Conservation (phyloP, 1,139 yeast genomes). For the Debaryomycetaceae sp. region DNA sequence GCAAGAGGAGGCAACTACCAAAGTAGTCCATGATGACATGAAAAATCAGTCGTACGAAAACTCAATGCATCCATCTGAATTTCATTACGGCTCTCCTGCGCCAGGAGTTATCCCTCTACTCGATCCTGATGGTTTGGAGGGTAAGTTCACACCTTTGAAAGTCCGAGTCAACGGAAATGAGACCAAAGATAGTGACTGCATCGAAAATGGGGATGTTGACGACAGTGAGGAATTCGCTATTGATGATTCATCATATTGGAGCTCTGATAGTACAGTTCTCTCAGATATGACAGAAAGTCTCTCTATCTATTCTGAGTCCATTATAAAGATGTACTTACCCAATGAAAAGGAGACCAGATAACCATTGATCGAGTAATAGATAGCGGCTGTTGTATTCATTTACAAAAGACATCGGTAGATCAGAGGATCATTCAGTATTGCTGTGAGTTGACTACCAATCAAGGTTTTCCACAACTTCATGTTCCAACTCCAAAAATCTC, state of each 20-base stretch:
- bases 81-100: too few species aligned
- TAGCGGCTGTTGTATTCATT: too few species aligned
- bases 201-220: neutral
- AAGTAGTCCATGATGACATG: too few species aligned
- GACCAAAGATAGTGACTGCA: neutral
- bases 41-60: too few species aligned
- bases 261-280: neutral
- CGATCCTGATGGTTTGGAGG: too few species aligned
- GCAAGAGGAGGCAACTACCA: too few species aligned
- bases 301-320: neutral
- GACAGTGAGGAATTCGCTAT: neutral
- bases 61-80: too few species aligned
- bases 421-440: too few species aligned
- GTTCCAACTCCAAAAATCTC: constrained; percentile 2
- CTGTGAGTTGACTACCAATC: constrained; percentile 11
- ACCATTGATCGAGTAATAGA: too few species aligned
- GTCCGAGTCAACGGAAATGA: neutral
- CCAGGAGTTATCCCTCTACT: too few species aligned
- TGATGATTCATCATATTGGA: neutral
- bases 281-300: neutral
- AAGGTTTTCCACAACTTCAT: constrained; percentile 61
- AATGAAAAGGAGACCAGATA: neutral
- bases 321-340: neutral
- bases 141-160: neutral
- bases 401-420: too few species aligned